Evolutionary conservation across 495 filamentous ascomycete species (phyloP), one percentile per base, ranked within the genome.

Genomic region (Trichocladium uniseriatum): DNA sequence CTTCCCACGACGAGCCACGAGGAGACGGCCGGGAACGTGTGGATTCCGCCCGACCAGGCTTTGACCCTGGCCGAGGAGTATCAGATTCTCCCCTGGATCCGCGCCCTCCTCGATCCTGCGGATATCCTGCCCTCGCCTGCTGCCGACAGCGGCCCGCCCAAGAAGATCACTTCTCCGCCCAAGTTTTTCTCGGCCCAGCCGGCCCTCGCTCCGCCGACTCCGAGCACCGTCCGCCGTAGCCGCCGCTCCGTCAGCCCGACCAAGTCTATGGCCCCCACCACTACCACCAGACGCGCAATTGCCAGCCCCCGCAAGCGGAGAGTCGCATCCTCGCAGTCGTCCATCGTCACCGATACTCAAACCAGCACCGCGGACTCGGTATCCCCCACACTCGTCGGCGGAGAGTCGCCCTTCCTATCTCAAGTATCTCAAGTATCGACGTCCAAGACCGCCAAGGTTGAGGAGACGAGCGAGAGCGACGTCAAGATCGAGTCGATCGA

Each of bases 1-100:
- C 79, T 91, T 18, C 67, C 78, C 27, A 80, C 81, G 6, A 94
- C 89, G 3, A 90, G 87, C 52, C 76, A 76, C 44, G 88, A 96
- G 54, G 92, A 98, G 70, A 89, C 92, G 22, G 92, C 92, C 19
- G 92, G 92, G 39, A 97, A 96, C 64, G 80, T 98, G 21, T 98
- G 92, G 92, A 91, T 57, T 46, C 79, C 86, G 28, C 89, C 90
- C 3, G 71, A 81, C 39, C 77, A 88, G 62, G 94, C 92, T 16
- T 77, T 97, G 45, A 73, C 78, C 51, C 78, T 98, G 15, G 85
- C 92, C 42, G 82, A 84, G 44, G 91, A 96, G 66, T 82, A 80
- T 53, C 64, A 70, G 38, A 88, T 97, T 67, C 69, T 77, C 35
- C 78, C 84, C 32, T 98, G 94, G 94, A 88, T 98, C 48, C 77